Percentiles rank a stretch among this genome's conserved stretches.
These are phyloP conservation scores for Aschersonia sp. DNA, from an alignment of 2,329 filamentous ascomycete genomes.

Conservation along the genomic window DNA sequence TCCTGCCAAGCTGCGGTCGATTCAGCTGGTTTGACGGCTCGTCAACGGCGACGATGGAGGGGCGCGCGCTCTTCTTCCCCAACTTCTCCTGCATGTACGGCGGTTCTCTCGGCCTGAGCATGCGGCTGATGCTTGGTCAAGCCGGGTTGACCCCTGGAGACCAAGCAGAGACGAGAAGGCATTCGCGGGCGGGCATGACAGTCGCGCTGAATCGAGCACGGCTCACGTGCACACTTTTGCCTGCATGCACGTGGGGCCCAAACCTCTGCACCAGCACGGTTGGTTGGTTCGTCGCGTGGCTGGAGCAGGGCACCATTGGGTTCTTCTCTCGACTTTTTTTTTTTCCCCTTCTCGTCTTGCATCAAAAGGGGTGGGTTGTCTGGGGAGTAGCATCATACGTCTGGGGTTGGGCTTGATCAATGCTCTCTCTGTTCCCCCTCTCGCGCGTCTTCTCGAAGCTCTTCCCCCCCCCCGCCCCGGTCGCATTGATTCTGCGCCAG, in stretches of 20 bases:
- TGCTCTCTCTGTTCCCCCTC: background rate
- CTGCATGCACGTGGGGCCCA: background rate
- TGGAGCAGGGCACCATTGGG: background rate
- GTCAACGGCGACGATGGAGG: background rate
- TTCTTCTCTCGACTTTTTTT: too few relatives aligned
- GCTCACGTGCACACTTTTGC: background rate
- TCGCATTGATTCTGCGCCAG: background rate
- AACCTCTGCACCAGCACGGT: background rate
- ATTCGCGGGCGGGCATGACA: background rate
- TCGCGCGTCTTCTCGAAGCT: background rate
- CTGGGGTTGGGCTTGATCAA: background rate
- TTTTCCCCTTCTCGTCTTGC: too few relatives aligned
- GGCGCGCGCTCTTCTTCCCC: too few relatives aligned
- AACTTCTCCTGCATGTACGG: background rate
- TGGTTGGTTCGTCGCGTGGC: background rate
- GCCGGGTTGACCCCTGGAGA: background rate
- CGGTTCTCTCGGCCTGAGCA: slow-evolving; percentile 1
- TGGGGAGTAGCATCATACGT: background rate
- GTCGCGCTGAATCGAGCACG: background rate
- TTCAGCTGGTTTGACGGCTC: background rate
- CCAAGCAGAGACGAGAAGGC: too few relatives aligned
- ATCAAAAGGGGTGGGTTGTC: background rate
- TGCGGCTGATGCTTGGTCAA: background rate
- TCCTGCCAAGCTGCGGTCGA: too few relatives aligned
- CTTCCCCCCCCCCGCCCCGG: background rate